These are phyloP conservation scores for Sphagnum tenellum DNA, from an alignment of 225 moss, liverwort and hornwort genomes.

Conservation along the genomic window DNA sequence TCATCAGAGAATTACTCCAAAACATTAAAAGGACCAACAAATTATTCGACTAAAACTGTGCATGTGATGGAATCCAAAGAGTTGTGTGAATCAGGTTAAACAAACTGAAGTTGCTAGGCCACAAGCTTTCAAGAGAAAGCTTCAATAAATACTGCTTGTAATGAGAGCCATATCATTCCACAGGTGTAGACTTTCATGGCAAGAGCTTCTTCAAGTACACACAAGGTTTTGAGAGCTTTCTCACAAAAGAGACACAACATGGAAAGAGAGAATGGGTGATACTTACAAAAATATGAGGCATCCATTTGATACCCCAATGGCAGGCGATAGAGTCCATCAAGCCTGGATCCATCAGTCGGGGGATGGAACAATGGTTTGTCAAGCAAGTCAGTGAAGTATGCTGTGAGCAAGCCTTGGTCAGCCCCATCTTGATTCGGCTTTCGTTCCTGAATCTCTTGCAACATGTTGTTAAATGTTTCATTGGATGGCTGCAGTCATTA, in stretches of 20 bases:
- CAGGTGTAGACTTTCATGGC: no score
- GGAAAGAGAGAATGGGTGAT: no score
- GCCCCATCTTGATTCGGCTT: constrained; percentile 47
- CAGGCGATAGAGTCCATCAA: constrained; percentile 46
- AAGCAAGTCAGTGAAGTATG: constrained; percentile 42
- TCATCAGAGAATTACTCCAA: no score
- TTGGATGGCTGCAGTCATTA: constrained; percentile 42
- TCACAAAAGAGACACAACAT: no score
- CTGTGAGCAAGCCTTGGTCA: constrained; percentile 63
- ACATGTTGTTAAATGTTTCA: constrained; percentile 36
- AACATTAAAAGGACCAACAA: no score
- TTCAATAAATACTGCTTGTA: not conserved
- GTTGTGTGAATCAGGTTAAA: no score
- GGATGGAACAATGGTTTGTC: constrained; percentile 61
- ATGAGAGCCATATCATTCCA: not conserved
- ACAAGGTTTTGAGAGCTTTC: no score
- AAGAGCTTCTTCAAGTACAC: no score
- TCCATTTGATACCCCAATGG: constrained; percentile 81
- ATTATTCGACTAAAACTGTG: no score
- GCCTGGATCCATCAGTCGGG: constrained; percentile 37
- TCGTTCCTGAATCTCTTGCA: constrained; percentile 28
- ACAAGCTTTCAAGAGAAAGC: no score
- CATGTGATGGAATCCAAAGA: no score
- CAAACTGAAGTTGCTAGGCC: no score
- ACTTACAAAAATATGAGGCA: constrained; percentile 58